Evolutionary conservation across 305 asterid genomes (phyloP), one percentile per base, ranked within the genome.

Genomic region (Withania somnifera): DNA sequence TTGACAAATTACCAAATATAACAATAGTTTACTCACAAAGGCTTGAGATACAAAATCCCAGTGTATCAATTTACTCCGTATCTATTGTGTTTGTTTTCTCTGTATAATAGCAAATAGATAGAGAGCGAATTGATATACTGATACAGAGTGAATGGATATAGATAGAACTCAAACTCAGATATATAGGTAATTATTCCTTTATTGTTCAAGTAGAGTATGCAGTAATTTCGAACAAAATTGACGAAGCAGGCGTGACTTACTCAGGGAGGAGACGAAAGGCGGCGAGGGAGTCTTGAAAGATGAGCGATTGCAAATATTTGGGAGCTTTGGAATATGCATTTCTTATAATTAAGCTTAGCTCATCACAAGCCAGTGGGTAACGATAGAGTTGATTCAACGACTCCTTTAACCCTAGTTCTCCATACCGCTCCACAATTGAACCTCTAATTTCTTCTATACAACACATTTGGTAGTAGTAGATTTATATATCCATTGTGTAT

Each of bases 251-350:
- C 32, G 19, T 32, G 7, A 81, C 90, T 84, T 87, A 91, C 98
- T 82, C 78, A n/a, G 98, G 95, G 52, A 95, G 97, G 80, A 91
- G 86, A 87, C 78, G 86, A 88, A 93, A 92, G 84, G 97, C 97
- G 85, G 85, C 64, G 83, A 95, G 87, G 66, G 89, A 88, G 34
- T 93, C 99, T 51, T 91, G 87, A 80, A 91, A 93, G 69, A 95
- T 53, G 47, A 88, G 87, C 19, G 91, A 85, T 85, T 91, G 97
- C 51, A 92, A 89, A 82, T 66, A 57, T 85, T 95, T 93, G 75
- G 97, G 92, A 82, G 84, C 56, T 77, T 79, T 78, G 22, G 93
- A 81, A 82, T 89, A 93, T 20, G 87, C 93, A 54, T 86, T 82
- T 83, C 88, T 88, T 28, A 95, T 88, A 77, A 95, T 84, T n/a